Conservation (phyloP, 306 rosid genomes). For the Dalbergia oliveri region DNA sequence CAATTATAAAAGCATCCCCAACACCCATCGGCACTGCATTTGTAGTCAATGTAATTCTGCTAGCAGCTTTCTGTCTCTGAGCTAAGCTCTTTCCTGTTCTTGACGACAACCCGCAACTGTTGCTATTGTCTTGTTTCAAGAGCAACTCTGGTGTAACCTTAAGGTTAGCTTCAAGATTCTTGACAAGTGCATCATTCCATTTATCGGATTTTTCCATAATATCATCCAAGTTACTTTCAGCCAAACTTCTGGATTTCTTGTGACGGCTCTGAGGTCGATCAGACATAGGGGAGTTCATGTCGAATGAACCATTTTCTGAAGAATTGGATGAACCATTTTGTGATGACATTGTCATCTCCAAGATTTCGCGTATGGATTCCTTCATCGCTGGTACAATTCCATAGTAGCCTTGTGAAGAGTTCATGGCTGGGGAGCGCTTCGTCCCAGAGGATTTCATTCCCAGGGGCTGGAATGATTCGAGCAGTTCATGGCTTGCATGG, state of each 20-base stretch:
- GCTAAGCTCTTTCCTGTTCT: conserved; percentile 68
- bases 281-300: conserved; percentile 36
- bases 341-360: conserved; percentile 49
- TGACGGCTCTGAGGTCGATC: conserved; percentile 36
- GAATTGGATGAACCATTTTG: conserved; percentile 45
- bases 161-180: conserved; percentile 66
- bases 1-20: conserved; percentile 52
- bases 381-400: conserved; percentile 57
- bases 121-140: conserved; percentile 58
- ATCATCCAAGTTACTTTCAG: conserved; percentile 55
- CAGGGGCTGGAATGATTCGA: conserved; percentile 53
- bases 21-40: conserved; percentile 49
- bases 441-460: conserved; percentile 49
- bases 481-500: conserved; percentile 43
- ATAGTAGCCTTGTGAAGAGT: conserved; percentile 66
- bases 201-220: conserved; percentile 45
- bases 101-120: conserved; percentile 53
- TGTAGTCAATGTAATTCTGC: conserved; percentile 49
- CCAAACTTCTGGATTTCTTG: conserved; percentile 68
- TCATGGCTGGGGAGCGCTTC: conserved; percentile 59
- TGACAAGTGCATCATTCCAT: conserved; percentile 54
- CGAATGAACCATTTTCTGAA: conserved; percentile 50
- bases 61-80: conserved; percentile 63
- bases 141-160: conserved; percentile 55
- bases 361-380: conserved; percentile 48